Conservation (phyloP, 371 early-diverging fungal genomes). For the Coemansia sp. region DNA sequence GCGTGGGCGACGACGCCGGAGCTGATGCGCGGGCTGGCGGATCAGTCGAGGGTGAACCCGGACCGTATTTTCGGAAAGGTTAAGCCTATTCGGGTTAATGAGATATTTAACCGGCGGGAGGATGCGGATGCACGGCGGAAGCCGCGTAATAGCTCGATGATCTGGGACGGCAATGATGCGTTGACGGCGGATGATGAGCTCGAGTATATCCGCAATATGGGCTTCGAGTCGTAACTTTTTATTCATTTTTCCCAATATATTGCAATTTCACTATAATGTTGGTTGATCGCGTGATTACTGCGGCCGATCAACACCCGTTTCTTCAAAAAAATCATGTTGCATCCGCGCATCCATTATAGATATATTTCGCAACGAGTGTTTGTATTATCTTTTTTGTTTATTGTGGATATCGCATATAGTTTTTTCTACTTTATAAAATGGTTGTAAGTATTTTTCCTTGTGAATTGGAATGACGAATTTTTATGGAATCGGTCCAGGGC, state of each 20-base stretch:
- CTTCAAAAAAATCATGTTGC: not conserved
- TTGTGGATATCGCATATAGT: not conserved
- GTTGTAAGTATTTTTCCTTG: too few species aligned
- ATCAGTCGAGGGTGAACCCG: constrained; percentile 47
- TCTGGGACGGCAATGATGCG: constrained; percentile 49
- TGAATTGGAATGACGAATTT: too few species aligned
- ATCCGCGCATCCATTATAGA: too few species aligned
- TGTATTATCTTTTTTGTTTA: not conserved
- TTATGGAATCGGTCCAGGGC: too few species aligned
- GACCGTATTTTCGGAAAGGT: constrained; percentile 50
- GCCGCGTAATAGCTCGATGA: constrained; percentile 50
- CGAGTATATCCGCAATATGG: constrained; percentile 50
- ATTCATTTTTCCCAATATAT: not conserved
- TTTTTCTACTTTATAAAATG: not conserved
- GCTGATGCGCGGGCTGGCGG: constrained; percentile 33
- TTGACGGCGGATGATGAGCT: constrained; percentile 45
- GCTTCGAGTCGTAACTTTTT: constrained; percentile 32
- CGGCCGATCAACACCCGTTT: not conserved
- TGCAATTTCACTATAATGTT: too few species aligned
- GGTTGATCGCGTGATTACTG: too few species aligned
- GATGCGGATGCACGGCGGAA: constrained; percentile 23
- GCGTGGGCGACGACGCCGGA: constrained; percentile 52
- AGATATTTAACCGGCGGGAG: constrained; percentile 38
- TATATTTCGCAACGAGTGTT: not conserved
- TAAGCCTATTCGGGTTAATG: constrained; percentile 43